These are phyloP conservation scores for Brassica cretica DNA, from an alignment of 345 rosid species.

Conservation along the genomic window DNA sequence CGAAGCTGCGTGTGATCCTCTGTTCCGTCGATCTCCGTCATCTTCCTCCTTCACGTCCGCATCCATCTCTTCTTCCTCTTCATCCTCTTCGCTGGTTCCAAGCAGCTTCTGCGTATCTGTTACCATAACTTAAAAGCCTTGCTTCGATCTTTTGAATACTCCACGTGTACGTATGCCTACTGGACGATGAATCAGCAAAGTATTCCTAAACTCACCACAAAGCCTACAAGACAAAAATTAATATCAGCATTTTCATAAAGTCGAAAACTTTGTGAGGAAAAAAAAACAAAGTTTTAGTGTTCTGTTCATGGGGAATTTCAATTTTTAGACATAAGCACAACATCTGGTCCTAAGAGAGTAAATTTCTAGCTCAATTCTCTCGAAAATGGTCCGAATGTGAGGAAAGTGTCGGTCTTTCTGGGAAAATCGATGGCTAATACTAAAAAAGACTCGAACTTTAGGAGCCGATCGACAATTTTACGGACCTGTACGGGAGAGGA, in stretches of 20 bases:
- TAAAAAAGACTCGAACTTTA: background rate
- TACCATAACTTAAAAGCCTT: conserved; percentile 53
- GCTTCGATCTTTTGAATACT: background rate
- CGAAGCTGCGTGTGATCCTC: conserved; percentile 52
- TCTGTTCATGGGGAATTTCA: background rate
- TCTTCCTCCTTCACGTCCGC: conserved; percentile 93
- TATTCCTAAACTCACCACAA: background rate
- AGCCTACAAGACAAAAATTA: conserved; percentile 13
- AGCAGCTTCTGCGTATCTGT: conserved; percentile 77
- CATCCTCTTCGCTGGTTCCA: conserved; percentile 83
- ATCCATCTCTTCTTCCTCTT: conserved; percentile 88
- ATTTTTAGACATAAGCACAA: conserved; percentile 12
- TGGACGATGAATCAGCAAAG: background rate
- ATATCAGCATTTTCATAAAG: conserved; percentile 12
- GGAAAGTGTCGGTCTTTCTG: conserved; percentile 24
- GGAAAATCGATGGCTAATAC: conserved; percentile 13
- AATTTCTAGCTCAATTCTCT: conserved; percentile 31
- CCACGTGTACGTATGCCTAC: background rate
- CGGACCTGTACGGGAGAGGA: conserved; percentile 23
- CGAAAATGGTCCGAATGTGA: conserved; percentile 20
- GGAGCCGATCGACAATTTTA: conserved; percentile 11
- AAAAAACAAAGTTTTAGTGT: background rate
- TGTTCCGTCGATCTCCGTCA: conserved; percentile 53
- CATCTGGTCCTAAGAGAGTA: conserved; percentile 26
- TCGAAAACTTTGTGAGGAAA: background rate